Evolutionary conservation across 2,329 filamentous ascomycete species (phyloP).

Genomic region (Colletotrichum camelliae): DNA sequence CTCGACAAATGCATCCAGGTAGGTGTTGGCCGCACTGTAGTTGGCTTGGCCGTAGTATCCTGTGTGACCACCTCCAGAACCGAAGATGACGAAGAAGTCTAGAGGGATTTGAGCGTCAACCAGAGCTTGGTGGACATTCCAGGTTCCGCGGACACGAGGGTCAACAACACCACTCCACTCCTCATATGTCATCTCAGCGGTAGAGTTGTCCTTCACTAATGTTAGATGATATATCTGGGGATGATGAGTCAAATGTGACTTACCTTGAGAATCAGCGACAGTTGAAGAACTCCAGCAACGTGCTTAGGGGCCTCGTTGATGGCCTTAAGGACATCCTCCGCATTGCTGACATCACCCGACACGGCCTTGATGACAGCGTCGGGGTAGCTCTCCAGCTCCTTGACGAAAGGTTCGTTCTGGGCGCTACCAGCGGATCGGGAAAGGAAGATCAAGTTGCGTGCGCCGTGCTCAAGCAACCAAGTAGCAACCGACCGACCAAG

Average conservation of each 20-base stretch:
- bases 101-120: slow-evolving; percentile 24
- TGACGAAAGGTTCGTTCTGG: slow-evolving; percentile 8
- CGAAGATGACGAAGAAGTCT: slow-evolving; percentile 51
- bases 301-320: background rate
- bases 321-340: background rate
- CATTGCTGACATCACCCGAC: background rate
- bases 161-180: slow-evolving; percentile 35
- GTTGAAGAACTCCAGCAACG: slow-evolving; percentile 4
- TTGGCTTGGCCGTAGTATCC: slow-evolving; percentile 42
- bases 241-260: background rate
- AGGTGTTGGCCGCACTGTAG: slow-evolving; percentile 46
- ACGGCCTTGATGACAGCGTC: background rate
- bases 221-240: background rate
- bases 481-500: slow-evolving; percentile 31
- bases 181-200: slow-evolving; percentile 36
- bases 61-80: slow-evolving; percentile 51
- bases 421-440: slow-evolving; percentile 26
- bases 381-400: slow-evolving; percentile 24
- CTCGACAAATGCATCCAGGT: slow-evolving; percentile 42
- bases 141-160: slow-evolving; percentile 44
- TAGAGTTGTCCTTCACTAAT: background rate
- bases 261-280: background rate
- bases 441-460: slow-evolving; percentile 30
- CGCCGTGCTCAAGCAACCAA: slow-evolving; percentile 35
- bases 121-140: slow-evolving; percentile 42